Base-by-base conservation (phyloP, 1,284 basidiomycete genomes). In the Ganoderma multipileum region DNA sequence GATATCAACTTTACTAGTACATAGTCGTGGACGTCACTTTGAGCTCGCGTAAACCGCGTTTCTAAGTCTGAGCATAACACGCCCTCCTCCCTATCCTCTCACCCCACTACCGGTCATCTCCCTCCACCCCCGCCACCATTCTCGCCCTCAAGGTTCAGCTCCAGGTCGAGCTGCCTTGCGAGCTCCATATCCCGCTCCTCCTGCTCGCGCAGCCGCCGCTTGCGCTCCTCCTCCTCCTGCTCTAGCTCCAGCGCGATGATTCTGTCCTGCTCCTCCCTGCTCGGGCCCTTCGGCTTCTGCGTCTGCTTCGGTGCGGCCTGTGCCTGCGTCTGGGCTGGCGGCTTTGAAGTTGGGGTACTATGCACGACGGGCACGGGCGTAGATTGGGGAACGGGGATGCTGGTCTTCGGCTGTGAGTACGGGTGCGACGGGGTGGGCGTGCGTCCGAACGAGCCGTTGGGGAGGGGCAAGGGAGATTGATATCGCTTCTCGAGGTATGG, bases 381-480 rank as follows among this genome's bases (percentile, higher is more conserved):
- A 4, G 47, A 36, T 33, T 33, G 23, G 30, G 26, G 64, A 30
- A 36, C 26, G 28, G 33, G 55, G 60, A 61, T 57, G 54, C n/a
- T 33, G 0, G 39, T 6, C 58, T 60, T 38, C 7, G 58, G 18
- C 38, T 60, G 58, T 33, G n/a, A 9, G 11, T 26, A 23, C 18
- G 55, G 78, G 23, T 41, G 59, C 23, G 64, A 54, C 6, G 63
- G 62, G 23, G 36, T 42, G 38, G 39, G 12, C 14, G 58, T 26
- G 26, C 26, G 58, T 9, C 58, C 26, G 36, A 60, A 3, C 38
- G 63, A 47, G 7, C 64, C 67, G 47, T 65, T 23, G 20, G 87
- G 87, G 20, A 88, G 81, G 18, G 87, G 85, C n/a, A 88, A 79
- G 7, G 84, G 84, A 1, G 81, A 78, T 60, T 85, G 81, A 76